phyloP scores from a whole-genome alignment of 2,329 filamentous ascomycete species.

The Drechslerella dactyloides region DNA sequence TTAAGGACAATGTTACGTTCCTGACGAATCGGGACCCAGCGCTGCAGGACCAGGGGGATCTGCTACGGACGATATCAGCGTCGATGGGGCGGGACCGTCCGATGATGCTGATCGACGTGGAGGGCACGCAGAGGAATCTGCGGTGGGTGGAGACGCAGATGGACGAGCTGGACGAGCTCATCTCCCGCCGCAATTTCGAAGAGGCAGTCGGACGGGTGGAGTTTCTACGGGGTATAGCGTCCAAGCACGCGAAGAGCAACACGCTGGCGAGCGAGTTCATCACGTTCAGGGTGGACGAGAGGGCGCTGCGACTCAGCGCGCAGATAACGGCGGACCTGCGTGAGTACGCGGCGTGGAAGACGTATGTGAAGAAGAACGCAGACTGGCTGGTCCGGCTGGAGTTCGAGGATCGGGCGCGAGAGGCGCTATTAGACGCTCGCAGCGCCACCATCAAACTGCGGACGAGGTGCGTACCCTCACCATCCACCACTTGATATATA shows the following conservation, averaged over 20 bases:
- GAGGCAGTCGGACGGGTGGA: slow-evolving; percentile 83
- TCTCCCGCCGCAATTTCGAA: slow-evolving; percentile 88
- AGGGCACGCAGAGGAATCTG: slow-evolving; percentile 94
- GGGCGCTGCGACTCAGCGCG: slow-evolving; percentile 76
- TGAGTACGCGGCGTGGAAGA: slow-evolving; percentile 76
- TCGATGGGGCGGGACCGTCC: slow-evolving; percentile 70
- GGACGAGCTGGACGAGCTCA: slow-evolving; percentile 93
- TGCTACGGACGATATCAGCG: slow-evolving; percentile 77
- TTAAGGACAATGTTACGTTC: slow-evolving; percentile 83
- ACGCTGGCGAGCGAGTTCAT: slow-evolving; percentile 89
- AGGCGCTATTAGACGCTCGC: slow-evolving; percentile 82
- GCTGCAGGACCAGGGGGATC: slow-evolving; percentile 76
- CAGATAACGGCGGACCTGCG: slow-evolving; percentile 79
- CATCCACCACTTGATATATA: background rate
- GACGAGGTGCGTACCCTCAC: slow-evolving; percentile 69
- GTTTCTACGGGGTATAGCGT: slow-evolving; percentile 78
- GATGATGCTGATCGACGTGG: slow-evolving; percentile 86
- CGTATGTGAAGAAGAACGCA: slow-evolving; percentile 79
- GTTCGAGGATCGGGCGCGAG: slow-evolving; percentile 86
- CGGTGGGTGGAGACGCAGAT: slow-evolving; percentile 95
- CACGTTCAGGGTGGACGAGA: slow-evolving; percentile 85
- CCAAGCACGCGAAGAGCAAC: slow-evolving; percentile 78
- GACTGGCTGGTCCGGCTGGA: slow-evolving; percentile 84
- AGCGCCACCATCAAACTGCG: slow-evolving; percentile 79
- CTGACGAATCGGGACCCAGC: slow-evolving; percentile 79